Percentiles rank a stretch among this genome's conserved stretches.
phyloP scores from a whole-genome alignment of 1,284 basidiomycete species.

The Ustilago cynodontis region DNA sequence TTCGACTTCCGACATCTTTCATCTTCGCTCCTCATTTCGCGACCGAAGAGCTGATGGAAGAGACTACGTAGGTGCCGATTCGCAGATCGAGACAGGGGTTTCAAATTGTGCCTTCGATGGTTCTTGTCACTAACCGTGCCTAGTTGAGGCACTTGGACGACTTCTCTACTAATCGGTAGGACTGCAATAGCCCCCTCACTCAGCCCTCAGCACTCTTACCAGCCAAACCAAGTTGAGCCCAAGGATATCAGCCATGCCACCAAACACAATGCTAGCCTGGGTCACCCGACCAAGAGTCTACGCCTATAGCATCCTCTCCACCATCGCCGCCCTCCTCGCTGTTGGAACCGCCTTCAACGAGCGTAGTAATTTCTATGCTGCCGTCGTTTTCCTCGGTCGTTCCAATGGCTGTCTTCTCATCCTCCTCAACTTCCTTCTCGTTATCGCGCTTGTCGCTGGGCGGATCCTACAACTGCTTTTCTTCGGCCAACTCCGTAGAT shows the following conservation, averaged over 20 bases:
- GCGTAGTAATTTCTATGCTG: slow-evolving; percentile 93
- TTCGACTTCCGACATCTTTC: not conserved
- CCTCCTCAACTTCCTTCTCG: slow-evolving; percentile 90
- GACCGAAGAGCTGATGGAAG: too few relatives aligned
- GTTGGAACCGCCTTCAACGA: slow-evolving; percentile 79
- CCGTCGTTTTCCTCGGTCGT: slow-evolving; percentile 89
- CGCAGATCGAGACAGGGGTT: not conserved
- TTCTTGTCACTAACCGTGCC: slow-evolving; percentile 7
- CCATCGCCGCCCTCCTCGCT: slow-evolving; percentile 43
- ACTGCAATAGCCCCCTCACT: not conserved
- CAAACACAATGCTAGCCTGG: slow-evolving; percentile 26
- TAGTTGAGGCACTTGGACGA: slow-evolving; percentile 8
- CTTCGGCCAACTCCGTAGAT: slow-evolving; percentile 87
- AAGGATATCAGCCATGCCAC: slow-evolving; percentile 14
- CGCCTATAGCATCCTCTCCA: slow-evolving; percentile 57
- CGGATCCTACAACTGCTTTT: slow-evolving; percentile 86
- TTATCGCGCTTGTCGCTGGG: slow-evolving; percentile 81
- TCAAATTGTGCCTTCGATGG: slow-evolving; percentile 18
- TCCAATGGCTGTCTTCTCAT: slow-evolving; percentile 78
- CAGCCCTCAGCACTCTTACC: not conserved
- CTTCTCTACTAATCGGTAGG: not conserved
- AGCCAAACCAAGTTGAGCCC: not conserved
- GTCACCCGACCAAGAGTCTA: slow-evolving; percentile 51
- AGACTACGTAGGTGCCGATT: not conserved
- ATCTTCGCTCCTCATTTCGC: too few relatives aligned